These are phyloP conservation scores for Scleroderma bovista DNA, from an alignment of 768 basidiomycete species.

Conservation along the genomic window DNA sequence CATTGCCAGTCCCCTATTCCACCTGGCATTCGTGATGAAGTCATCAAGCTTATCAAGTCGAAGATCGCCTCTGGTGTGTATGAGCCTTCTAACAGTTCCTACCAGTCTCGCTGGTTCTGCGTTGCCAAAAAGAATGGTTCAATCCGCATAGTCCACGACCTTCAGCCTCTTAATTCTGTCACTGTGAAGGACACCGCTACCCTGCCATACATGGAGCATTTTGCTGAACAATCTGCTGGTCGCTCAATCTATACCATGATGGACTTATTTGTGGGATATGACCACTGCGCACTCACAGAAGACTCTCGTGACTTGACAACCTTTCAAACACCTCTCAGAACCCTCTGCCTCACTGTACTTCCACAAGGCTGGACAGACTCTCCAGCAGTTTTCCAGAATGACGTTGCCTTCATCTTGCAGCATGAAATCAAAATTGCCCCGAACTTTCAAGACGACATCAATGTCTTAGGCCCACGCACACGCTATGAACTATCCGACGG, in stretches of 20 bases:
- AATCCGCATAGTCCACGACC: constrained; percentile 13
- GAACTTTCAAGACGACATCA: constrained; percentile 37
- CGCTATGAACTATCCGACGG: no score
- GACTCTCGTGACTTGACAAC: background rate
- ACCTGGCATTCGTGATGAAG: constrained; percentile 19
- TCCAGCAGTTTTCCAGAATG: constrained; percentile 33
- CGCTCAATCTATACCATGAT: constrained; percentile 1
- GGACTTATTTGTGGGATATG: background rate
- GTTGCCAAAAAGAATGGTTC: constrained; percentile 24
- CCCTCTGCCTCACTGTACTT: constrained; percentile 22
- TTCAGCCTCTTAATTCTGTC: constrained; percentile 16
- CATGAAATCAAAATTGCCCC: constrained; percentile 34
- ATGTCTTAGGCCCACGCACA: constrained; percentile 22
- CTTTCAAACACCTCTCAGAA: background rate
- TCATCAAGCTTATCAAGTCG: constrained; percentile 11
- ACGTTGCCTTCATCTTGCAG: constrained; percentile 33
- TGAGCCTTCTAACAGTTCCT: constrained; percentile 33
- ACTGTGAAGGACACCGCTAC: constrained; percentile 1
- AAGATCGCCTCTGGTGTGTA: constrained; percentile 36
- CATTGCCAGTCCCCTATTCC: constrained; percentile 24
- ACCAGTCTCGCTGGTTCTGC: constrained; percentile 35
- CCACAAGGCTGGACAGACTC: constrained; percentile 42
- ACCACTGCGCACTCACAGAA: background rate
- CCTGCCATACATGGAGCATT: constrained; percentile 7
- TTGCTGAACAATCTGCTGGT: constrained; percentile 9